phyloP scores from a whole-genome alignment of 2,329 filamentous ascomycete species.

The Colletotrichum euphorbiae region DNA sequence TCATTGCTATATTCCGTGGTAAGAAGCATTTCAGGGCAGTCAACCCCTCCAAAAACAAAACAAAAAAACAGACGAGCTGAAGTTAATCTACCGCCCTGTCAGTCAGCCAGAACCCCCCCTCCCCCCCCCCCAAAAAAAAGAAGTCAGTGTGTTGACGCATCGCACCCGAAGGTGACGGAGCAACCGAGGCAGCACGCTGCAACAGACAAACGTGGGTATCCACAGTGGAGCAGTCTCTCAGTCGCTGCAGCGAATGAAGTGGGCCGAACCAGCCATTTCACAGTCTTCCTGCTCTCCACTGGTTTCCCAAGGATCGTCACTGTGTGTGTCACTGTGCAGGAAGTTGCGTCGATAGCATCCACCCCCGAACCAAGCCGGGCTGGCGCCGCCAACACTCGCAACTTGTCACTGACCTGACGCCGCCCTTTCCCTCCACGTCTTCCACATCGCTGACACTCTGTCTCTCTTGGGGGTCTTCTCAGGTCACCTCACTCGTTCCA shows the following conservation, averaged over 20 bases:
- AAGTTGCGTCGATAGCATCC: slow-evolving; percentile 34
- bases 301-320: slow-evolving; percentile 28
- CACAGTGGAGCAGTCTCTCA: slow-evolving; percentile 5
- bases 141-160: no score
- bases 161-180: background rate
- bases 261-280: slow-evolving; percentile 31
- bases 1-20: background rate
- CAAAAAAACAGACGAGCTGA: background rate
- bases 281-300: slow-evolving; percentile 36
- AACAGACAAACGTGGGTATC: slow-evolving; percentile 3
- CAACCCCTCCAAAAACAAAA: background rate
- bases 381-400: background rate
- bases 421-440: background rate
- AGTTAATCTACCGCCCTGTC: background rate
- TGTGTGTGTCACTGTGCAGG: slow-evolving; percentile 39
- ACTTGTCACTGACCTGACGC: slow-evolving; percentile 4
- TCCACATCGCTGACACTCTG: background rate
- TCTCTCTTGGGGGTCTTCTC: no score
- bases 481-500: no score
- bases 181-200: slow-evolving; percentile 9
- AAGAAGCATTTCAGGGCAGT: no score
- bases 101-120: no score
- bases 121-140: no score
- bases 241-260: slow-evolving; percentile 29
- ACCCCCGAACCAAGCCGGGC: slow-evolving; percentile 35